These are phyloP conservation scores for Teratosphaeria epicoccoides DNA, from an alignment of 2,329 filamentous ascomycete species.

Conservation along the genomic window DNA sequence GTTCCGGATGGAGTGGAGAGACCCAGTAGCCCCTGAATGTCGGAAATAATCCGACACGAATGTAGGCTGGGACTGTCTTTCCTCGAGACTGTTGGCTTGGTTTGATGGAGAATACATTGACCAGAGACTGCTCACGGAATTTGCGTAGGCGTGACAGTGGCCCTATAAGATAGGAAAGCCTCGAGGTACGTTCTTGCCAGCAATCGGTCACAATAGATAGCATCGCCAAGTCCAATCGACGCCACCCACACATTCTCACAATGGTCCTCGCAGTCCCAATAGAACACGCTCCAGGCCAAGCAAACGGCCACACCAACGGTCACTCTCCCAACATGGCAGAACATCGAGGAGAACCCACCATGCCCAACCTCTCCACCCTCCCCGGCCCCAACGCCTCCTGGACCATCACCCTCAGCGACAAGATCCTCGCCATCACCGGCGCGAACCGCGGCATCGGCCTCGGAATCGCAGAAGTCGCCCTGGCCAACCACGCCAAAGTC, in stretches of 20 bases:
- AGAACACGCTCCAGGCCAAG: constrained; percentile 10
- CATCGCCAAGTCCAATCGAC: background rate
- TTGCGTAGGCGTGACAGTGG: background rate
- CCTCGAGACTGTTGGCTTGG: background rate
- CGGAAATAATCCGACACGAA: background rate
- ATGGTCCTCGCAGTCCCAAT: constrained; percentile 17
- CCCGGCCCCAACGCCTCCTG: constrained; percentile 36
- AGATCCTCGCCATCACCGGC: constrained; percentile 32
- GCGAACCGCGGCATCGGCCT: constrained; percentile 22
- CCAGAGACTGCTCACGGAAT: background rate
- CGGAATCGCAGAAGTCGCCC: constrained; percentile 23
- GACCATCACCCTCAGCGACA: constrained; percentile 35
- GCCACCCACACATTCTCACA: constrained; percentile 5
- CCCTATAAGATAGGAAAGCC: background rate
- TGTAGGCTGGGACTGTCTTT: background rate
- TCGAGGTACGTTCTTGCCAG: background rate
- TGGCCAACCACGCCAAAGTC: constrained; percentile 19
- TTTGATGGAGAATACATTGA: background rate
- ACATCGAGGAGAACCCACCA: constrained; percentile 8
- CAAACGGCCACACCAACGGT: constrained; percentile 11
- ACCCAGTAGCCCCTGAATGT: background rate
- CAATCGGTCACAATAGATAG: background rate
- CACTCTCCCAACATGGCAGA: constrained; percentile 6
- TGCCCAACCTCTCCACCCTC: constrained; percentile 30
- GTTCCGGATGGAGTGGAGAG: background rate